These are phyloP conservation scores for Candida tetrigidarum DNA, from an alignment of 1,139 yeast species.

Conservation along the genomic window DNA sequence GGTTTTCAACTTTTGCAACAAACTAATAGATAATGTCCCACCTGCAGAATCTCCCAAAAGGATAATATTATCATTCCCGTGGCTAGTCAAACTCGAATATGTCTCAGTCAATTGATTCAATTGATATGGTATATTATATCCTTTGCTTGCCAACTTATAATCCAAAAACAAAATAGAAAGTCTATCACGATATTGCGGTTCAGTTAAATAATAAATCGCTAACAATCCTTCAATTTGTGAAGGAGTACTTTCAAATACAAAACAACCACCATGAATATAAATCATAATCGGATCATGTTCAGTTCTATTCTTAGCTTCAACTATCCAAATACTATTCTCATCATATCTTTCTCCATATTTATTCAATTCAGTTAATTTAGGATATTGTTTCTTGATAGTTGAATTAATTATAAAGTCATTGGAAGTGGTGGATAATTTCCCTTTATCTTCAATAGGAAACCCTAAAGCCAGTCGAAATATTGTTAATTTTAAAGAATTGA, in stretches of 20 bases:
- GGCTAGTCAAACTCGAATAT: constrained; percentile 28
- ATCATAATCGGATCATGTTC: constrained; percentile 40
- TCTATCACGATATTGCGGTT: constrained; percentile 26
- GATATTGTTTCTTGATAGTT: constrained; percentile 10
- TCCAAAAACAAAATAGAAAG: constrained; percentile 41
- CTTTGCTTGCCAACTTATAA: constrained; percentile 39
- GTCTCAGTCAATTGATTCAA: constrained; percentile 35
- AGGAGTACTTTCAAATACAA: constrained; percentile 36
- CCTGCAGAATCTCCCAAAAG: constrained; percentile 50
- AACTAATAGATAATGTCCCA: constrained; percentile 37
- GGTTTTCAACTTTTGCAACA: constrained; percentile 31
- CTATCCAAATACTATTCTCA: constrained; percentile 41
- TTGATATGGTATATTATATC: constrained; percentile 40
- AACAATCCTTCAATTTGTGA: constrained; percentile 36
- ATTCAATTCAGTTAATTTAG: constrained; percentile 21
- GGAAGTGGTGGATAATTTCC: constrained; percentile 6
- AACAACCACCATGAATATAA: constrained; percentile 51
- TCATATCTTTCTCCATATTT: constrained; percentile 40
- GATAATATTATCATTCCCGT: constrained; percentile 33
- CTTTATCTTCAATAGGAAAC: constrained; percentile 15
- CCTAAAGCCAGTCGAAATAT: constrained; percentile 13
- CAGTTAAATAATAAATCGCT: constrained; percentile 34
- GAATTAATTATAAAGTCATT: constrained; percentile 12
- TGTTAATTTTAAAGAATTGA: constrained; percentile 14
- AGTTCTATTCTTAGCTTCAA: constrained; percentile 29